These are phyloP conservation scores for Blastobotrys peoriensis DNA, from an alignment of 805 yeast genomes.

Conservation along the genomic window DNA sequence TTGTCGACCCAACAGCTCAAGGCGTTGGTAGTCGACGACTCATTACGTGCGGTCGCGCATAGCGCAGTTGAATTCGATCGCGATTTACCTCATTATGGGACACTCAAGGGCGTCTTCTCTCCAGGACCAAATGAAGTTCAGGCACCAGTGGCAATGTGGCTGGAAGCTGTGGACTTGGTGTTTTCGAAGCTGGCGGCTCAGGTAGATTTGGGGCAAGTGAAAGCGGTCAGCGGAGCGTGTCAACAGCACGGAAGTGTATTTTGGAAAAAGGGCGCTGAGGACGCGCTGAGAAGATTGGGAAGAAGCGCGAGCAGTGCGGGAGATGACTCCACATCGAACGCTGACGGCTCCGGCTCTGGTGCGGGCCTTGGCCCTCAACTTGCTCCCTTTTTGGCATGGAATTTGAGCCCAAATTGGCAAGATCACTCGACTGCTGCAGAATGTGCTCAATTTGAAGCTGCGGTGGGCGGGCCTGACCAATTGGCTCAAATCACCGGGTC, in stretches of 20 bases:
- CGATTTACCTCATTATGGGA: slow-evolving; percentile 53
- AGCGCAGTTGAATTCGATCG: slow-evolving; percentile 68
- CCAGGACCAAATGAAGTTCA: slow-evolving; percentile 53
- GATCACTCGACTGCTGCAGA: slow-evolving; percentile 82
- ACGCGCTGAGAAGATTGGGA: too few species aligned
- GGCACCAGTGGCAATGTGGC: slow-evolving; percentile 87
- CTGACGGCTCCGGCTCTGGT: too few species aligned
- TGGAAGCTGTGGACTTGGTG: slow-evolving; percentile 69
- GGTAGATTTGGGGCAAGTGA: slow-evolving; percentile 56
- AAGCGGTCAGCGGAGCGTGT: slow-evolving; percentile 75
- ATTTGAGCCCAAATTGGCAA: slow-evolving; percentile 87
- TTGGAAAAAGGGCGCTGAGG: slow-evolving; percentile 53
- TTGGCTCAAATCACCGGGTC: slow-evolving; percentile 75
- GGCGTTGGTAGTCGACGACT: slow-evolving; percentile 55
- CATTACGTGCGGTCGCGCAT: slow-evolving; percentile 47
- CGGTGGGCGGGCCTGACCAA: slow-evolving; percentile 51
- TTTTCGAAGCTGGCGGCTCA: slow-evolving; percentile 44
- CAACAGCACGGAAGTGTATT: slow-evolving; percentile 91
- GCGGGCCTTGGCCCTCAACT: too few species aligned
- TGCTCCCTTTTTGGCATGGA: slow-evolving; percentile 35
- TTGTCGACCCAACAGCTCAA: slow-evolving; percentile 87
- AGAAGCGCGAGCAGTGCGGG: too few species aligned
- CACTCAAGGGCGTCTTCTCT: slow-evolving; percentile 67
- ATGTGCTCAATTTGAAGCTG: slow-evolving; percentile 51
- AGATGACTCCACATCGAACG: too few species aligned